Base-by-base conservation (phyloP, 2,329 filamentous ascomycete species). In the Pseudocercospora eumusae region DNA sequence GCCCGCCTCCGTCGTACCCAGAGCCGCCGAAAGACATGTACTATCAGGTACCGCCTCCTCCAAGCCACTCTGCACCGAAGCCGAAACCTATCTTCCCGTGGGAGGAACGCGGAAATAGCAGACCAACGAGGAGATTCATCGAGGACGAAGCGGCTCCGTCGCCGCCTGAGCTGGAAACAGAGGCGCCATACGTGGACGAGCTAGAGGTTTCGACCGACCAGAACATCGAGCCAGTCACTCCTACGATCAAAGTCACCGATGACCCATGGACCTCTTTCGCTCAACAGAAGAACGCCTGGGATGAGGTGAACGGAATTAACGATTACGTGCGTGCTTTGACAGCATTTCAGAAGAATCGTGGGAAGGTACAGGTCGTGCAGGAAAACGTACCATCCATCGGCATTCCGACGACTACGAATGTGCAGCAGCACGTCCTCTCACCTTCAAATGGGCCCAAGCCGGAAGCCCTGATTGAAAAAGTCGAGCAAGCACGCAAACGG, bases 21-120 rank as follows among this genome's bases (percentile, higher is more conserved):
- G 90, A 91, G 71, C 91, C 92, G 18, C 92, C 93, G 0, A 89
- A 84, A 75, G 85, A 93, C 72, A 93, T 96, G 91, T 95, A 89
- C 83, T 96, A 95, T 74, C 81, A 93, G 70, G 84, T 96, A 36
- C 92, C 92, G 4, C 73, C 64, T 7, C 65, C 70, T 9, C 77
- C 83, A 65, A 83, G 85, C 62, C 80, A 81, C 18, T 85, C 86
- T 21, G 79, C 83, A 47, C 81, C 87, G 66, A 84, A 80, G 64
- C 84, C 87, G 13, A 69, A 66, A 40, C 83, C 84, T 53, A 88
- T 98, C 54, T 99, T 99, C 75, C 95, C 95, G 0, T 99, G 95
- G 95, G 95, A 99, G 75, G 78, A 77, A 45, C 80, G 88, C 64
- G 79, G 87, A 61, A 85, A 84, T 64, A 83, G 88, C 11, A 85